A percentile compares a stretch with the other conserved stretches of the same genome.
These are phyloP conservation scores for Macrocystidia cucumis DNA, from an alignment of 1,284 basidiomycete species.

Conservation along the genomic window DNA sequence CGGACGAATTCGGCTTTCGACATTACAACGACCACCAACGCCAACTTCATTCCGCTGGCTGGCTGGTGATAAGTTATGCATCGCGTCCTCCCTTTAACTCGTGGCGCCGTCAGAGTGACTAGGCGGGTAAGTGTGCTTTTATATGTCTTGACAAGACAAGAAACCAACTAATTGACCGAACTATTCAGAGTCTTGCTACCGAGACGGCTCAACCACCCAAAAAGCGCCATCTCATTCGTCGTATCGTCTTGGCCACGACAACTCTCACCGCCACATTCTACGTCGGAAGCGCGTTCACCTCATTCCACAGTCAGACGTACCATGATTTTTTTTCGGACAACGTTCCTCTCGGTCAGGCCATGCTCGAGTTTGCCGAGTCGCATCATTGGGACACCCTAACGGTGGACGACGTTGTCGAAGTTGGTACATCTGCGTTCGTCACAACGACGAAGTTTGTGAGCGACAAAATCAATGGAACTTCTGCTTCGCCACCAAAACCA, in stretches of 20 bases:
- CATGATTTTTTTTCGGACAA: slow-evolving; percentile 77
- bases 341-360: slow-evolving; percentile 68
- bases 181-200: slow-evolving; percentile 59
- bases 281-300: slow-evolving; percentile 66
- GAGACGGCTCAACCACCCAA: slow-evolving; percentile 38
- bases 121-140: slow-evolving; percentile 40
- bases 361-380: slow-evolving; percentile 78
- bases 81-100: slow-evolving; percentile 43
- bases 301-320: slow-evolving; percentile 68
- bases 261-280: slow-evolving; percentile 69
- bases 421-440: slow-evolving; percentile 41
- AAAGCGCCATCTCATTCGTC: slow-evolving; percentile 44
- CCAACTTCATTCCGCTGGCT: no score
- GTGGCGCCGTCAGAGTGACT: slow-evolving; percentile 37
- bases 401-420: slow-evolving; percentile 48
- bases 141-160: neutral
- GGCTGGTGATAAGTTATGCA: no score
- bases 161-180: neutral
- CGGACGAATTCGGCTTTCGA: no score
- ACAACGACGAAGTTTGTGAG: slow-evolving; percentile 43
- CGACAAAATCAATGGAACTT: slow-evolving; percentile 33
- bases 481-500: slow-evolving; percentile 22
- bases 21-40: no score
- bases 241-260: slow-evolving; percentile 53
- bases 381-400: slow-evolving; percentile 73